phyloP scores from a whole-genome alignment of 805 yeast genomes.

The Candida ponderosae region DNA sequence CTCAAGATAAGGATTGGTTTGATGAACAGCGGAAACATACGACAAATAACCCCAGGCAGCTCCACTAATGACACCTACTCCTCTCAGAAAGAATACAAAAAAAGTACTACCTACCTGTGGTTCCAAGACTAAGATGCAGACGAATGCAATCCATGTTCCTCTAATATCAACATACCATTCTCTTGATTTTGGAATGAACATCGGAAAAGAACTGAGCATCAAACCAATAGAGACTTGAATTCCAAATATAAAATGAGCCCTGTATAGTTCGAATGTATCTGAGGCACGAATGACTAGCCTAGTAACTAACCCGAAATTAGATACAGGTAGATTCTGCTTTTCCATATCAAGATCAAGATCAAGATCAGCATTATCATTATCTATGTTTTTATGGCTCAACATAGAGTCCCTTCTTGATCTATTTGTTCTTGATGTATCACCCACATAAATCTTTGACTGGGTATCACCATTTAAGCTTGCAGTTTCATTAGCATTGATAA shows the following conservation, averaged over 20 bases:
- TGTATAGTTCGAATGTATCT: slow-evolving; percentile 9
- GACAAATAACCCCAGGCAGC: slow-evolving; percentile 42
- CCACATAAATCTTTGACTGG: slow-evolving; percentile 4
- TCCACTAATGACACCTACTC: slow-evolving; percentile 38
- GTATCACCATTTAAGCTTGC: slow-evolving; percentile 26
- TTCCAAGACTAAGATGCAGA: slow-evolving; percentile 39
- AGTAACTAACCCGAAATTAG: background rate
- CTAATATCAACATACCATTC: slow-evolving; percentile 40
- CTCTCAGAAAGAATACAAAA: slow-evolving; percentile 37
- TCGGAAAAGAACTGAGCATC: slow-evolving; percentile 41
- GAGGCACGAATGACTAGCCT: background rate
- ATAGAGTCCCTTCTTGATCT: too few species aligned
- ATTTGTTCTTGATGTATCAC: background rate
- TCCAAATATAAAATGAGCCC: slow-evolving; percentile 36
- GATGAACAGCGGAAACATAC: slow-evolving; percentile 34
- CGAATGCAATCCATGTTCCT: slow-evolving; percentile 50
- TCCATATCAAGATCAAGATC: too few species aligned
- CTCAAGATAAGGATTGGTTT: slow-evolving; percentile 33
- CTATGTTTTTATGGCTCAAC: background rate
- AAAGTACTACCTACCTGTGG: slow-evolving; percentile 45
- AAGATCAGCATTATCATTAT: background rate
- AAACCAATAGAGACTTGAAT: slow-evolving; percentile 37
- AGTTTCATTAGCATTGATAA: slow-evolving; percentile 22
- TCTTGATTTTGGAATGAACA: slow-evolving; percentile 38
- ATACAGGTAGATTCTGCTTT: too few species aligned